These are phyloP conservation scores for Phytophthora gonapodyides DNA, from an alignment of 352 stramenopile genomes.

Conservation along the genomic window DNA sequence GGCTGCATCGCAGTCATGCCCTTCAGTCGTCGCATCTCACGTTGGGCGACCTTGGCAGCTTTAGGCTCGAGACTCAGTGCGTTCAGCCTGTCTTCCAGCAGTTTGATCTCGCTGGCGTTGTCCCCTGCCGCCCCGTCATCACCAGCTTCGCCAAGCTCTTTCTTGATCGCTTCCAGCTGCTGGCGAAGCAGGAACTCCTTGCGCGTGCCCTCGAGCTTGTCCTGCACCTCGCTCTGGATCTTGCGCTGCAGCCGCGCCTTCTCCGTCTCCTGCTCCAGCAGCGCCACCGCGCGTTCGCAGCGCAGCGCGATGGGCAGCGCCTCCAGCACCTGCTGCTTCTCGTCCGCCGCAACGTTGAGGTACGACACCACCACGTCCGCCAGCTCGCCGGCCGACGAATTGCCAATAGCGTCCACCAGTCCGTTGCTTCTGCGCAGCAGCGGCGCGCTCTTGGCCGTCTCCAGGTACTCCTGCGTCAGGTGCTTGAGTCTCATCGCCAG, in stretches of 20 bases:
- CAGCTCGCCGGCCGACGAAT: conserved; percentile 61
- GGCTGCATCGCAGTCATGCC: conserved; percentile 76
- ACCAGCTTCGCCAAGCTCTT: conserved; percentile 91
- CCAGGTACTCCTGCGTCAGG: conserved; percentile 67
- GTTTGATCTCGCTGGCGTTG: conserved; percentile 51
- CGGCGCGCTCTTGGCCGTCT: conserved; percentile 65
- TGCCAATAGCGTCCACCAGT: conserved; percentile 67
- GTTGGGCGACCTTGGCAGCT: conserved; percentile 60
- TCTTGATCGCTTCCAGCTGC: conserved; percentile 99
- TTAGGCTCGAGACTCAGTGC: conserved; percentile 54
- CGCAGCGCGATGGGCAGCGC: conserved; percentile 45
- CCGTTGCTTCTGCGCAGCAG: conserved; percentile 59
- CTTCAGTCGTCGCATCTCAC: conserved; percentile 73
- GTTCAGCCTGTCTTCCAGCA: conserved; percentile 65
- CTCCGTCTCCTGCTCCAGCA: conserved; percentile 65
- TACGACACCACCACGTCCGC: conserved; percentile 77
- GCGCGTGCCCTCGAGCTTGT: conserved; percentile 68
- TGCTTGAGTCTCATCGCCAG: conserved; percentile 60
- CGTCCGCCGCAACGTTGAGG: conserved; percentile 51
- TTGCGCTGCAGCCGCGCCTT: conserved; percentile 66
- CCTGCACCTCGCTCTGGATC: conserved; percentile 72
- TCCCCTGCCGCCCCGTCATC: conserved; percentile 46
- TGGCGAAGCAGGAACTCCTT: conserved; percentile 97
- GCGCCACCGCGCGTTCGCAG: conserved; percentile 50
- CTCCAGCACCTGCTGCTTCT: conserved; percentile 70